Percentiles rank a stretch among this genome's conserved stretches.
phyloP scores from a whole-genome alignment of 2,329 filamentous ascomycete species.

The Geosmithia flava region DNA sequence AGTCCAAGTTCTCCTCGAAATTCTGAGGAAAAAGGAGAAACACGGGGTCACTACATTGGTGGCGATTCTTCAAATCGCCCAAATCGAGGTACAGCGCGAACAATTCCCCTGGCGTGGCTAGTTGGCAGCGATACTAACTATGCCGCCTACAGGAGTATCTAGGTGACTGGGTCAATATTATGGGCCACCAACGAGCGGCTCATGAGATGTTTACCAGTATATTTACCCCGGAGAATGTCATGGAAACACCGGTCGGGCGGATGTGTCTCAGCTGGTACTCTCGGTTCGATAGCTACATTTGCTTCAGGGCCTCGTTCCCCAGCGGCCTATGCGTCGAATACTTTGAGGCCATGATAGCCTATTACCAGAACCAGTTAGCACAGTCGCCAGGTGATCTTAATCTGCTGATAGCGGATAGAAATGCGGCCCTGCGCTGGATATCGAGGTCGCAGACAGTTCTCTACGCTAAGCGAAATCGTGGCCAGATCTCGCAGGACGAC shows the following conservation, averaged over 20 bases:
- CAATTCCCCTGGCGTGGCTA: neutral
- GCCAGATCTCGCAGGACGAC: conserved; percentile 49
- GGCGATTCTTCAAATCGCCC: conserved; percentile 83
- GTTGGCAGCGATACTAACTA: neutral
- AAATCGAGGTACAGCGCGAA: conserved; percentile 60
- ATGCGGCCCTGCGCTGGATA: conserved; percentile 56
- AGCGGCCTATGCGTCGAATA: conserved; percentile 65
- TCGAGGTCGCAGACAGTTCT: conserved; percentile 71
- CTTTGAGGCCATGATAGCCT: conserved; percentile 55
- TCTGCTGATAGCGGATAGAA: conserved; percentile 55
- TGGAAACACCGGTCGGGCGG: conserved; percentile 56
- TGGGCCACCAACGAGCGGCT: conserved; percentile 86
- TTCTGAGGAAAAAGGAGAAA: conserved; percentile 57
- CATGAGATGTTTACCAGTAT: conserved; percentile 67
- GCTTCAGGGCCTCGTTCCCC: conserved; percentile 69
- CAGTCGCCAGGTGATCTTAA: conserved; percentile 49
- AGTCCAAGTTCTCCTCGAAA: conserved; percentile 61
- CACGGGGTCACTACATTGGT: conserved; percentile 65
- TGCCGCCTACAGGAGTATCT: conserved; percentile 60
- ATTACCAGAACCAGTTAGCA: conserved; percentile 45
- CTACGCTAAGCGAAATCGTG: conserved; percentile 55
- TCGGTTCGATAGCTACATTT: conserved; percentile 76
- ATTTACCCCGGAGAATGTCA: conserved; percentile 64
- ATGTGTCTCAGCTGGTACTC: conserved; percentile 81
- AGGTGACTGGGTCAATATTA: conserved; percentile 88